Evolutionary conservation across 2,329 filamentous ascomycete species (phyloP).

Genomic region (Thermothelomyces thermophilus): DNA sequence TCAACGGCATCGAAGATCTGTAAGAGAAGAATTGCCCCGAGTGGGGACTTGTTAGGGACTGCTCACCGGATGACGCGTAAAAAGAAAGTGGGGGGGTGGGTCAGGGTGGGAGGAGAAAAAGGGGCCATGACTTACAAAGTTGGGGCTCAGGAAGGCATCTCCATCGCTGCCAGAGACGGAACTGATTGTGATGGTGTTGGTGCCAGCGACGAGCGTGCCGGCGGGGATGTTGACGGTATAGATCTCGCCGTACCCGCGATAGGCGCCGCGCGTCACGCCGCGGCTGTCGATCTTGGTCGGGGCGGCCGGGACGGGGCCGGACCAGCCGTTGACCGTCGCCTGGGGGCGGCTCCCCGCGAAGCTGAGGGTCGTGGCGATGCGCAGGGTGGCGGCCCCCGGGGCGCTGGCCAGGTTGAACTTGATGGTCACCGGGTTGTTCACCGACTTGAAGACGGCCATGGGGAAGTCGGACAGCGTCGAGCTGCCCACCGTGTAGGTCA

Average conservation of each 20-base stretch:
- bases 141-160: slow-evolving; percentile 49
- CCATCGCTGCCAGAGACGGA: slow-evolving; percentile 54
- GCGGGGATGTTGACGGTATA: slow-evolving; percentile 56
- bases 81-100: too few relatives aligned
- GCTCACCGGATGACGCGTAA: too few relatives aligned
- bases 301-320: slow-evolving; percentile 41
- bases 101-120: too few relatives aligned
- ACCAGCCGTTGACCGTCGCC: slow-evolving; percentile 50
- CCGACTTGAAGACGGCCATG: slow-evolving; percentile 58
- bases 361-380: slow-evolving; percentile 58
- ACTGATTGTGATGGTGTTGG: slow-evolving; percentile 57
- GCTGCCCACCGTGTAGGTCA: slow-evolving; percentile 56
- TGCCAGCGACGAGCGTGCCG: slow-evolving; percentile 51
- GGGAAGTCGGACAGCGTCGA: slow-evolving; percentile 49
- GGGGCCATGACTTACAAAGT: slow-evolving; percentile 35
- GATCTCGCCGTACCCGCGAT: slow-evolving; percentile 56
- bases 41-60: too few relatives aligned
- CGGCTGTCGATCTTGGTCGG: slow-evolving; percentile 58
- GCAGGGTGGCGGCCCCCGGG: slow-evolving; percentile 45
- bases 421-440: slow-evolving; percentile 55
- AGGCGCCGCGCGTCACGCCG: slow-evolving; percentile 59
- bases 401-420: slow-evolving; percentile 48
- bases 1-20: slow-evolving; percentile 29
- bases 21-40: too few relatives aligned
- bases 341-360: slow-evolving; percentile 54